Conservation (phyloP, 345 rosid species). For the Crucihimalaya himalaica region DNA sequence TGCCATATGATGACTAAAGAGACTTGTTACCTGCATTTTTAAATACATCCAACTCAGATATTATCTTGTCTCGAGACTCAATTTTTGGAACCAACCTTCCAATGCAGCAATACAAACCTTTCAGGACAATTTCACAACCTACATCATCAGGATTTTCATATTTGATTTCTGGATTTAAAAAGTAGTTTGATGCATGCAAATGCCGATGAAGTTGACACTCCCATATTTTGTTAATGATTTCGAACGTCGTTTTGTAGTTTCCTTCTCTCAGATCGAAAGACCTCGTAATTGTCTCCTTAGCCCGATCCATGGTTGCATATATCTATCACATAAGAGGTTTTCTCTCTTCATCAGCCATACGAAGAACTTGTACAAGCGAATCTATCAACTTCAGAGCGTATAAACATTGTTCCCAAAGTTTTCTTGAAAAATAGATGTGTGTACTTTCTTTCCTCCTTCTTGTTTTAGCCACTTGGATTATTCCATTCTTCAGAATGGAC, state of each 20-base stretch:
- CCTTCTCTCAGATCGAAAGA: background rate
- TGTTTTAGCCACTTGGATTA: background rate
- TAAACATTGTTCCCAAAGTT: background rate
- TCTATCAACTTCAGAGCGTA: background rate
- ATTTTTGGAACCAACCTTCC: background rate
- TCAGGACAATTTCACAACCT: too few relatives aligned
- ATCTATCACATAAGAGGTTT: background rate
- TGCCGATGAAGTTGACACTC: background rate
- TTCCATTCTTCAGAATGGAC: background rate
- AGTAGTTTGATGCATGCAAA: background rate
- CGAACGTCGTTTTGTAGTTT: background rate
- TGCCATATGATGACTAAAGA: background rate
- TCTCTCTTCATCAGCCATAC: background rate
- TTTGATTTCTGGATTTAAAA: background rate
- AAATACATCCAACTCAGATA: background rate
- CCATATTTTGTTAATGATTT: background rate
- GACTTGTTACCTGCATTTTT: background rate
- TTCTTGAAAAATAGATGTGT: background rate
- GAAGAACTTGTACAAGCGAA: background rate
- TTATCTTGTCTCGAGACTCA: background rate
- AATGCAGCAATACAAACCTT: background rate
- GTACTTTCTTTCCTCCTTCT: background rate
- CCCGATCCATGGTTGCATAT: constrained; percentile 1
- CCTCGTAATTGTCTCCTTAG: background rate
- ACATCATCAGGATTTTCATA: too few relatives aligned